Percentiles rank a stretch among this genome's conserved stretches.
phyloP scores from a whole-genome alignment of 148 eudicot genomes.

The Mesembryanthemum crystallinum region DNA sequence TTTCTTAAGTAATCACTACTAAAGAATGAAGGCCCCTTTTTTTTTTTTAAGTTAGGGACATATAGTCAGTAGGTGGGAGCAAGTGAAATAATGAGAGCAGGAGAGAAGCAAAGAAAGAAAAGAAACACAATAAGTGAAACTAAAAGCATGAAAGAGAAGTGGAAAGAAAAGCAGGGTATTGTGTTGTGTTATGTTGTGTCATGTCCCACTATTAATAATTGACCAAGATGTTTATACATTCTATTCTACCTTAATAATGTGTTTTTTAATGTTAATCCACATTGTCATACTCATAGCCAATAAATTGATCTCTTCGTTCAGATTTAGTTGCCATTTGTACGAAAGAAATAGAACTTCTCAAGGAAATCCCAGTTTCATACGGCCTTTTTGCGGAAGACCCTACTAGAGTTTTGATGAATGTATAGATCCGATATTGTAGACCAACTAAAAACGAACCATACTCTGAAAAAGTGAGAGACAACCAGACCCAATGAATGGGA shows the following conservation, averaged over 20 bases:
- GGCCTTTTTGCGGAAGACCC: no score
- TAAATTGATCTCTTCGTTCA: not conserved
- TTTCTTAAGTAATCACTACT: no score
- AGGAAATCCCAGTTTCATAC: no score
- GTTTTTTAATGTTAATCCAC: conserved; percentile 15
- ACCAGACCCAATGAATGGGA: no score
- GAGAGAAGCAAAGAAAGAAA: not conserved
- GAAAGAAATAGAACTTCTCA: no score
- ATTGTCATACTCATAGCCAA: not conserved
- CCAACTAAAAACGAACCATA: no score
- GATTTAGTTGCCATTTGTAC: no score
- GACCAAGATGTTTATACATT: not conserved
- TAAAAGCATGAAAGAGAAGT: not conserved
- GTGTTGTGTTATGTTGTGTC: conserved; percentile 6
- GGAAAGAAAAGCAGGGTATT: not conserved
- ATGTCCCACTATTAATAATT: conserved; percentile 21
- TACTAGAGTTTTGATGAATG: no score
- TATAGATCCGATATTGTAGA: no score
- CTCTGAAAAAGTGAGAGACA: no score
- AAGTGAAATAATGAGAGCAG: conserved; percentile 5
- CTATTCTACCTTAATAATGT: conserved; percentile 5
- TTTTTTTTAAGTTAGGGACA: not conserved
- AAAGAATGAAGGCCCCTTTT: not conserved
- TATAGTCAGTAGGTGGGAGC: conserved; percentile 4
- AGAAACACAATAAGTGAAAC: no score